These are phyloP conservation scores for Rhodotorula sp. DNA, from an alignment of 1,284 basidiomycete species.

Conservation along the genomic window DNA sequence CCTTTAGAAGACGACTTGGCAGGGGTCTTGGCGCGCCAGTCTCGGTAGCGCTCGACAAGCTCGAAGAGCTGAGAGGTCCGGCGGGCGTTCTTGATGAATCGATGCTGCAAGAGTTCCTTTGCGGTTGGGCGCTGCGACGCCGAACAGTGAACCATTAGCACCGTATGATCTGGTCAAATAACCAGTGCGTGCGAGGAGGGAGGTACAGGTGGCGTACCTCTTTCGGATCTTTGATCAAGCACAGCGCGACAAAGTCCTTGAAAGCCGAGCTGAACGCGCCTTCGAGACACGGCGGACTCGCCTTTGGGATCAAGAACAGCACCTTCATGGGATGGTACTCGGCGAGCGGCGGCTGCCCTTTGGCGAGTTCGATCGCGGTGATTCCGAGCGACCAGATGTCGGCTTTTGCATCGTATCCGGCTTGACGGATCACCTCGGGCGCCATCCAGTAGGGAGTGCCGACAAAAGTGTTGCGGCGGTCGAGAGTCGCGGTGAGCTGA, in stretches of 20 bases:
- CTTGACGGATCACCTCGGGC: slow-evolving; percentile 93
- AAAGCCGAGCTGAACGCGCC: slow-evolving; percentile 78
- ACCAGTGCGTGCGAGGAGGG: neutral
- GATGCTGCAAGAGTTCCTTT: slow-evolving; percentile 85
- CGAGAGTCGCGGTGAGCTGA: slow-evolving; percentile 72
- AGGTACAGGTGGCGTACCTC: slow-evolving; percentile 56
- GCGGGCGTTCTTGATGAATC: slow-evolving; percentile 80
- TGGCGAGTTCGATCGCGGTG: slow-evolving; percentile 53
- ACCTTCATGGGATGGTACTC: slow-evolving; percentile 55
- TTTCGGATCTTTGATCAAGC: slow-evolving; percentile 87
- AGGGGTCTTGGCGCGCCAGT: slow-evolving; percentile 34
- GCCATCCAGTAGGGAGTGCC: slow-evolving; percentile 98
- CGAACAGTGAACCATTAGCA: neutral
- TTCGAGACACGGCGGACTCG: slow-evolving; percentile 86
- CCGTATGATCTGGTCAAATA: too few species aligned
- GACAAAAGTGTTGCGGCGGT: slow-evolving; percentile 88
- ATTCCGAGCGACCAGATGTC: slow-evolving; percentile 55
- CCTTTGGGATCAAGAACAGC: slow-evolving; percentile 54
- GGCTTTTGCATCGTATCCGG: slow-evolving; percentile 61
- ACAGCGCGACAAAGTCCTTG: slow-evolving; percentile 87
- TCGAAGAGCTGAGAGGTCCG: slow-evolving; percentile 77
- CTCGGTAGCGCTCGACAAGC: slow-evolving; percentile 64
- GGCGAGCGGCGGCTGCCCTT: slow-evolving; percentile 53
- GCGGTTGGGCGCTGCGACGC: slow-evolving; percentile 74
- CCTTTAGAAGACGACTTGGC: slow-evolving; percentile 10